phyloP scores from a whole-genome alignment of 2,329 filamentous ascomycete species.

The Aspergillus clavatus region DNA sequence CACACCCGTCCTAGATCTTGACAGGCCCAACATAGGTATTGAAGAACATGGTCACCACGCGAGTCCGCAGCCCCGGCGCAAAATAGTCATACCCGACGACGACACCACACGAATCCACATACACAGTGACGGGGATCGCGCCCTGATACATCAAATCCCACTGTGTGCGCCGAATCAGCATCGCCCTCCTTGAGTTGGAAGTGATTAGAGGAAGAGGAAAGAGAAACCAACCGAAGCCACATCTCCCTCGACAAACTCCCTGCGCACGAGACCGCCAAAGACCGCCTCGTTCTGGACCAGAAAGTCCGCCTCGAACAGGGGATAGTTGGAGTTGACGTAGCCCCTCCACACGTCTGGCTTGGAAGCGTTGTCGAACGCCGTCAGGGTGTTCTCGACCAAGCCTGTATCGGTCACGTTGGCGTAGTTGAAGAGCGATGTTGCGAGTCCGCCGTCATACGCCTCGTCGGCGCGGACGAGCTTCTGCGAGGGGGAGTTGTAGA shows the following conservation, averaged over 20 bases:
- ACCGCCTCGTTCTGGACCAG: conserved; percentile 20
- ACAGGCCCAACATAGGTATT: background rate
- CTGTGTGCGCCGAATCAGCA: conserved; percentile 18
- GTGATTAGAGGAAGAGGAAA: too few species aligned
- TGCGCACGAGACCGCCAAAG: conserved; percentile 17
- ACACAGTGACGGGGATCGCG: conserved; percentile 34
- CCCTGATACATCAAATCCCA: conserved; percentile 39
- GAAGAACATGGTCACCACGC: background rate
- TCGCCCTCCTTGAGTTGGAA: background rate
- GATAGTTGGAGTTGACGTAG: conserved; percentile 38
- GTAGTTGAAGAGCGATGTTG: conserved; percentile 35
- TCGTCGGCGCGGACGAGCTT: conserved; percentile 30
- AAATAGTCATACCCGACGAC: conserved; percentile 37
- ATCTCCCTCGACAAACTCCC: conserved; percentile 9
- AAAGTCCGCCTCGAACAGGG: conserved; percentile 28
- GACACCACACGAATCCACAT: conserved; percentile 29
- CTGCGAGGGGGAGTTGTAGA: conserved; percentile 32
- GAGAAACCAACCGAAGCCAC: conserved; percentile 5
- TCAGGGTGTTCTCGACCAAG: conserved; percentile 36
- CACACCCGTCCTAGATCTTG: too few species aligned
- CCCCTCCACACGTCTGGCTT: conserved; percentile 27
- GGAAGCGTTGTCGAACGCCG: conserved; percentile 17
- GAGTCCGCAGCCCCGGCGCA: background rate
- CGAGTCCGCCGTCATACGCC: conserved; percentile 24
- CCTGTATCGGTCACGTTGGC: conserved; percentile 32